Evolutionary conservation across 1,139 yeast genomes (phyloP).

Genomic region (Diutina pseudorugosa): DNA sequence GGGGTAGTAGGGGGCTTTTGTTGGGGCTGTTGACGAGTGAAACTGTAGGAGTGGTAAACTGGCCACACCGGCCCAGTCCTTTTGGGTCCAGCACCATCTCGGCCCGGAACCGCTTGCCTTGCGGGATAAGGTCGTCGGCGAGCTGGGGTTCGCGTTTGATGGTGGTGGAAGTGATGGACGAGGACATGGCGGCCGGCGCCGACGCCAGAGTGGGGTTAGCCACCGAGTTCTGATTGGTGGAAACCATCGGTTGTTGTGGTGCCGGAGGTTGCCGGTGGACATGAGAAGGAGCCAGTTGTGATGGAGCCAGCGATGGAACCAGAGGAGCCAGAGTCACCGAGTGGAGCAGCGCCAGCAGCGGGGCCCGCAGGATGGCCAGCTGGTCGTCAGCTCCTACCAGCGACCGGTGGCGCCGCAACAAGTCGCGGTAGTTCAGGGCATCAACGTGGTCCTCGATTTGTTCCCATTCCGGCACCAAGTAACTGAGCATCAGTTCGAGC

Average conservation of each 20-base stretch:
- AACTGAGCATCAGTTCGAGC: constrained; percentile 41
- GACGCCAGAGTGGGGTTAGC: too few species aligned
- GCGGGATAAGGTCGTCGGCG: neutral
- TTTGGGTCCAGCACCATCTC: neutral
- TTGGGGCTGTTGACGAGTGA: constrained; percentile 3
- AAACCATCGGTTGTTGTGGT: too few species aligned
- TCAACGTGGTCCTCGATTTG: neutral
- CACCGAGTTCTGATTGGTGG: too few species aligned
- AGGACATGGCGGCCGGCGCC: too few species aligned
- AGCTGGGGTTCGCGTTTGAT: neutral
- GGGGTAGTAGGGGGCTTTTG: constrained; percentile 4
- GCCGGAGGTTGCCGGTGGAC: neutral
- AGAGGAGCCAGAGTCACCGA: neutral
- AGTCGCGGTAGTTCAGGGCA: neutral
- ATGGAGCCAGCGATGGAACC: neutral
- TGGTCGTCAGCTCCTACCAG: neutral
- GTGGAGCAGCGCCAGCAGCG: neutral
- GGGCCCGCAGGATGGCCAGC: neutral
- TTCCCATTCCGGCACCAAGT: constrained; percentile 17
- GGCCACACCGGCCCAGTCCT: neutral
- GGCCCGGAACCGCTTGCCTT: neutral
- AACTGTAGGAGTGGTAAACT: constrained; percentile 4
- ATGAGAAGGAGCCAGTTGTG: neutral
- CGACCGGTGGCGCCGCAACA: neutral
- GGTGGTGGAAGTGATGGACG: neutral